Conservation (phyloP, 208 protist genomes). For the Crithidia expoeki region DNA sequence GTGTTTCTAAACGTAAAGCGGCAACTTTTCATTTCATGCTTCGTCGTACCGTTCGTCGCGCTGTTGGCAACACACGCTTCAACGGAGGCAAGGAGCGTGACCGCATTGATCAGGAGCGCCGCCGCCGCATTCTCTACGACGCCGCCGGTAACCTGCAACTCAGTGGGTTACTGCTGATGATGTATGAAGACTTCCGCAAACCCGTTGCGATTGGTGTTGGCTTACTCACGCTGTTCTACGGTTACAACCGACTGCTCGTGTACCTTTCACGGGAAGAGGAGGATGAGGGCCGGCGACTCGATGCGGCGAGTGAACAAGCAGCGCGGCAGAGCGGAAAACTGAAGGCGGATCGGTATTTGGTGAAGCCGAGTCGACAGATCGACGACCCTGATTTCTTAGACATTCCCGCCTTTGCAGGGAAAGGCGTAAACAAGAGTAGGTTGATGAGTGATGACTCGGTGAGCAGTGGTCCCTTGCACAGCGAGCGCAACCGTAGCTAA, state of each 20-base stretch:
- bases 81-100: conserved; percentile 62
- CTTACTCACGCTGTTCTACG: conserved; percentile 35
- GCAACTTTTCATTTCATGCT: conserved; percentile 52
- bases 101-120: conserved; percentile 61
- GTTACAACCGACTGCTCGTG: conserved; percentile 60
- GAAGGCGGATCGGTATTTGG: conserved; percentile 65
- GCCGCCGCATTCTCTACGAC: conserved; percentile 66
- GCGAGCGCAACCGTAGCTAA: conserved; percentile 23
- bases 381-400: conserved; percentile 81
- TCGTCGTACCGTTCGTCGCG: conserved; percentile 36
- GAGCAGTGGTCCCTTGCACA: conserved; percentile 24
- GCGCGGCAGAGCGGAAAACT: conserved; percentile 66
- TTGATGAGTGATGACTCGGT: conserved; percentile 63
- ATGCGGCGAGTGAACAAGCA: conserved; percentile 48
- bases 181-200: conserved; percentile 70
- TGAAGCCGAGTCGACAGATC: conserved; percentile 71
- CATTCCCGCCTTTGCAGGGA: conserved; percentile 71
- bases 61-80: conserved; percentile 40
- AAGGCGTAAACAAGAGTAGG: conserved; percentile 60
- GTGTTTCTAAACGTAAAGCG: too few species aligned
- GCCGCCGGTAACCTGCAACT: conserved; percentile 55
- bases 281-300: conserved; percentile 36
- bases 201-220: conserved; percentile 42
- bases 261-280: conserved; percentile 46
- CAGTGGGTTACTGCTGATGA: conserved; percentile 41